These are phyloP conservation scores for Penicillium sp. DNA, from an alignment of 2,329 filamentous ascomycete genomes.

Conservation along the genomic window DNA sequence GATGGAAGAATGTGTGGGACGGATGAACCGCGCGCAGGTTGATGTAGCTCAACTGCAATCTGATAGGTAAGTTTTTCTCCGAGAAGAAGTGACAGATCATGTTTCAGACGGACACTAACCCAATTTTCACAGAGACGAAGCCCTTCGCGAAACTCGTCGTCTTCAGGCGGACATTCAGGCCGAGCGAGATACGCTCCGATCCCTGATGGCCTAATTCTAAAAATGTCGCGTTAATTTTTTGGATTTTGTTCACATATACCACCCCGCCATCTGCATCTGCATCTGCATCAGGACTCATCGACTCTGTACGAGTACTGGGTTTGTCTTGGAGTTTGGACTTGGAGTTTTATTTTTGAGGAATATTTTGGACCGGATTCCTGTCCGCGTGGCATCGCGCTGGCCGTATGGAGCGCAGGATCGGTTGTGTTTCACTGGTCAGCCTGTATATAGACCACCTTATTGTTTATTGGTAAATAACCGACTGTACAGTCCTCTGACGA, in stretches of 20 bases:
- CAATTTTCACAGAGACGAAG: constrained; percentile 59
- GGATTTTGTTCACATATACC: constrained; percentile 17
- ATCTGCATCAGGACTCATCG: constrained; percentile 19
- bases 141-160: constrained; percentile 66
- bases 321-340: constrained; percentile 2
- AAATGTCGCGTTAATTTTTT: constrained; percentile 2
- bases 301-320: constrained; percentile 9
- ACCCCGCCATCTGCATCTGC: constrained; percentile 23
- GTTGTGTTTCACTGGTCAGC: background rate
- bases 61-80: constrained; percentile 39
- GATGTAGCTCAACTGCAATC: constrained; percentile 74
- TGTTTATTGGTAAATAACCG: background rate
- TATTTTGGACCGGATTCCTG: background rate
- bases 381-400: constrained; percentile 14
- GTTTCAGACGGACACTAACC: constrained; percentile 7
- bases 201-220: constrained; percentile 36
- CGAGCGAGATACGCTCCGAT: constrained; percentile 61
- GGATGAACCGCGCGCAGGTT: constrained; percentile 80
- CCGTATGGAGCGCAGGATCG: constrained; percentile 5
- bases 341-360: background rate
- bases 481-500: background rate
- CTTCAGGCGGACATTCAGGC: constrained; percentile 66
- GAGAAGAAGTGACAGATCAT: constrained; percentile 12
- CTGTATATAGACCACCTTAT: constrained; percentile 4
- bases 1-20: constrained; percentile 78